Evolutionary conservation across 2,329 filamentous ascomycete species (phyloP).

Genomic region (Colletotrichum gigasporum): DNA sequence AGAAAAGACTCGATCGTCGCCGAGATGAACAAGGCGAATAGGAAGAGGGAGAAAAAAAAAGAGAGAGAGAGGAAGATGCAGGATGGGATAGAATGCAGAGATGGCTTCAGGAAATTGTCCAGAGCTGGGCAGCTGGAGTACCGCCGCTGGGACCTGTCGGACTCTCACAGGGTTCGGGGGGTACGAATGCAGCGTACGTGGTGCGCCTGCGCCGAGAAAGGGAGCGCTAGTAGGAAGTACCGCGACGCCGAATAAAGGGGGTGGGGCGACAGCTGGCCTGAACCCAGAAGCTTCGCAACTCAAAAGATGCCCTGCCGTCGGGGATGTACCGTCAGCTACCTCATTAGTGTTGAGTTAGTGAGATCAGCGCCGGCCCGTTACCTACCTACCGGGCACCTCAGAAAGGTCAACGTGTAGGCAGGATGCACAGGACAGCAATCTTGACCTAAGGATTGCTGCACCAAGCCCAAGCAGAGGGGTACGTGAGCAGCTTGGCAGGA

Average conservation of each 20-base stretch:
- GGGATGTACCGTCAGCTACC: too few species aligned
- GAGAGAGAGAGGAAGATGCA: conserved; percentile 20
- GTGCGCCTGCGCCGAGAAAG: conserved; percentile 11
- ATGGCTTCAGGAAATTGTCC: conserved; percentile 23
- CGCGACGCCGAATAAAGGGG: conserved; percentile 16
- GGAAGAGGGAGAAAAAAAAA: conserved; percentile 28
- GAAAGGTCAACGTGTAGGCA: too few species aligned
- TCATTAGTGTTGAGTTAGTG: too few species aligned
- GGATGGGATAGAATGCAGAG: conserved; percentile 16
- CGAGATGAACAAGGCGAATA: conserved; percentile 13
- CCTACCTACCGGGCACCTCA: too few species aligned
- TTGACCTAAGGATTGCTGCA: too few species aligned
- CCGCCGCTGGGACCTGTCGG: conserved; percentile 5
- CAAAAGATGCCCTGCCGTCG: conserved; percentile 2
- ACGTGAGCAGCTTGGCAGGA: too few species aligned
- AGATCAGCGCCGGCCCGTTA: too few species aligned
- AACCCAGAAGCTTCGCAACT: conserved; percentile 15
- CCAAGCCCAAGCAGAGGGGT: too few species aligned
- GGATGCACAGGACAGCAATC: too few species aligned
- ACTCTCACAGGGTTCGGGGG: conserved; percentile 18
- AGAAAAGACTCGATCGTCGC: conserved; percentile 8
- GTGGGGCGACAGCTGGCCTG: conserved; percentile 22
- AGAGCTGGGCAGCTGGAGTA: conserved; percentile 10
- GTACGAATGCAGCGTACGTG: conserved; percentile 28
- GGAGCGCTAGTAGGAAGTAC: conserved; percentile 20